Evolutionary conservation across 2,329 filamentous ascomycete species (phyloP), one percentile per base, ranked within the genome.

Genomic region (Aureobasidium lini): DNA sequence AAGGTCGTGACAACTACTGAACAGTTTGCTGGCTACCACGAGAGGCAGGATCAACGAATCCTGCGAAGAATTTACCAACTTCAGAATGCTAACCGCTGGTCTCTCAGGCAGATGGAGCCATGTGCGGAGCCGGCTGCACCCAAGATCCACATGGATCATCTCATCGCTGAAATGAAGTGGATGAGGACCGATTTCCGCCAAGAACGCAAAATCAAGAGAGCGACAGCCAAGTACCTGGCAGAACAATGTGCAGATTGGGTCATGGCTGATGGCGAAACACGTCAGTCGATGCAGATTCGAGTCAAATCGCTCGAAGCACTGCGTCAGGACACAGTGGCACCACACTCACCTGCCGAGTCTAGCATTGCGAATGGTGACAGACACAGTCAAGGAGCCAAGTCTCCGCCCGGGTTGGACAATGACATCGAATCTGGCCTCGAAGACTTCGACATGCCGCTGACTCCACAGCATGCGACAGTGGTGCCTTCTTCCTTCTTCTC

Each of bases 131-230:
- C 93, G 4, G 80, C 83, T 4, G 84, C 90, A 39, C 87, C 86
- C 16, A 81, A 84, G 1, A 86, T 87, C 1, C 93, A 97, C 66
- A 89, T 87, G 83, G 94, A 99, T 73, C 81, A 93, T 56, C 72
- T 97, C 59, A 77, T 99, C 34, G 83, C 91, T 65, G 92, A 99
- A 76, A 90, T 93, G 83, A 95, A 92, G 72, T 97, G 93, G 93
- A 95, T 99, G 90, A 84, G 92, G 53, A 96, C 91, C 1, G 94
- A 99, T 73, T 97, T 96, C 68, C 83, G 88, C 54, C 90, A 96
- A 73, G 94, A 97, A 72, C 80, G 90, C 42, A 96, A 95, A 71
- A 96, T 92, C 91, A 97, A 96, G 75, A 85, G 84, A 69, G 83
- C 88, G 2, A 82, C 87, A 37, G 92, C 92, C 5, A 87, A 86